A percentile compares a stretch with the other conserved stretches of the same genome.
These are phyloP conservation scores for Citrullus colocynthis DNA, from an alignment of 306 rosid species.

Conservation along the genomic window DNA sequence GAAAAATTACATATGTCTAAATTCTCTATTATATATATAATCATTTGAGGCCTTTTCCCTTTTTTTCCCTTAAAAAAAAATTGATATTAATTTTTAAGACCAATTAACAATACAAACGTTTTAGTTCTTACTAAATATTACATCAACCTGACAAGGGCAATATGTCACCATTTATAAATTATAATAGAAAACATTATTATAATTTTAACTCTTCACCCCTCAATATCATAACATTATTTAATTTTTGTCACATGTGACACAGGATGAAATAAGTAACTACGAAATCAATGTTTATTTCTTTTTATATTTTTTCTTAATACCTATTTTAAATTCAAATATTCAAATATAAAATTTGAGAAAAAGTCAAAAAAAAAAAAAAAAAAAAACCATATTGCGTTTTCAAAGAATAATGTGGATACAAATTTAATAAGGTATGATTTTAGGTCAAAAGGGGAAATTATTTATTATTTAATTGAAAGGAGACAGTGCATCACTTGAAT, in stretches of 20 bases:
- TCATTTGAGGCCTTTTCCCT: too few species aligned
- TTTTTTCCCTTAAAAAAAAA: too few species aligned
- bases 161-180: background rate
- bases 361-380: background rate
- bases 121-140: background rate
- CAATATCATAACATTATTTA: background rate
- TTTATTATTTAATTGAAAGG: background rate
- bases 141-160: background rate
- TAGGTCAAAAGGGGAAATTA: background rate
- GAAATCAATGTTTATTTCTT: background rate
- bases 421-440: background rate
- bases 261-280: background rate
- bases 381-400: background rate
- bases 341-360: background rate
- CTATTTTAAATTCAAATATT: background rate
- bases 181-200: background rate
- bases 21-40: too few species aligned
- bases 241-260: background rate
- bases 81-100: too few species aligned
- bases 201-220: background rate
- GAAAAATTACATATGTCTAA: too few species aligned
- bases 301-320: background rate
- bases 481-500: constrained; percentile 2
- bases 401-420: constrained; percentile 3
- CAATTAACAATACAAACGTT: background rate